Evolutionary conservation across 2,329 filamentous ascomycete species (phyloP), one percentile per base, ranked within the genome.

Genomic region (Calonectria ilicicola): DNA sequence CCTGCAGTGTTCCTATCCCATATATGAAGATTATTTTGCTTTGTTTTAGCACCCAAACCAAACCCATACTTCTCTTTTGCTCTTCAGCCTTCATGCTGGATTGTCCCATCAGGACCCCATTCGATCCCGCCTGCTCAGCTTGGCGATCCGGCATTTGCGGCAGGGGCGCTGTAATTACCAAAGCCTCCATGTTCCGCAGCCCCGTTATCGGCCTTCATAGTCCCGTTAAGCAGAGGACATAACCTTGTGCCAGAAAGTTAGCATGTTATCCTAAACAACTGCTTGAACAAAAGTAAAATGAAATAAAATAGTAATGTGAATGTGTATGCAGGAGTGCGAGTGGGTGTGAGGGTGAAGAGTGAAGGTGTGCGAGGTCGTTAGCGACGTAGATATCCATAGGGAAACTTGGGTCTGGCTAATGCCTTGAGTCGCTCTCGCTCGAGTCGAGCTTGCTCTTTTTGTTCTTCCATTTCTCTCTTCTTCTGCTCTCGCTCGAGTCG

Each of bases 171-270:
- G 81, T 89, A 89, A 67, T 89, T 88, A 70, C 90, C 90, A 82
- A 92, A 92, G 8, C 89, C 89, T 67, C 89, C 88, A 73, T 91
- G 87, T 74, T 91, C 90, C 44, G 86, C 85, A n/a, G 85, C 84
- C 70, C 86, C 86, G 74, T 89, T 89, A 77, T 90, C 89, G 46
- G 86, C 85, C 76, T 93, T 93, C 87, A 93, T 93, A 38, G 93
- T 94, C 65, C 95, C 95, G 82, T 97, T 97, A 74, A 97, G 92
- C 83, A 97, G 88, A 60, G 95, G 95, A 83, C 95, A 97, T 80
- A 96, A 90, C 83, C 93, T 95, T 89, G 65, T 67, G 51, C 17
- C 68, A 75, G 23, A 72, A 40, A 67, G 77, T 80, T 77, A 80
- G 78, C 70, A 74, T 74, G 49, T 3, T 26, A 53, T 44, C 74